phyloP scores from a whole-genome alignment of 129 eudicot species.

The Flaveria linearis region DNA sequence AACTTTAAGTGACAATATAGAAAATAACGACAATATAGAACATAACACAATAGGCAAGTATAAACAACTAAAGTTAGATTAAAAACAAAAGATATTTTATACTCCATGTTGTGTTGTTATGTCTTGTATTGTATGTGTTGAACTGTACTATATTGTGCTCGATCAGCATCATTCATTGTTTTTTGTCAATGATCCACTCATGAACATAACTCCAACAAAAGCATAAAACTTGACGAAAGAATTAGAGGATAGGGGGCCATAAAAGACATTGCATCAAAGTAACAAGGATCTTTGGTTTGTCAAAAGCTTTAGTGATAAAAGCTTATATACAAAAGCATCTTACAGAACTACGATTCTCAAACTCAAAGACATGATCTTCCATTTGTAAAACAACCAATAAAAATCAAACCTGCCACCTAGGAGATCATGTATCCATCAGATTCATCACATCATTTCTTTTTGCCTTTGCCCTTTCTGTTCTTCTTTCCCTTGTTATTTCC shows the following conservation, averaged over 20 bases:
- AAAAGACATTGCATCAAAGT: neutral
- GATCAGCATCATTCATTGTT: too few species aligned
- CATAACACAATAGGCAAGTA: too few species aligned
- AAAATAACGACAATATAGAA: too few species aligned
- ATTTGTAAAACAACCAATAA: neutral
- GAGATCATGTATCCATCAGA: neutral
- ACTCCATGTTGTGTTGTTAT: too few species aligned
- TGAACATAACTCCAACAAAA: too few species aligned
- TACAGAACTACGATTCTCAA: neutral
- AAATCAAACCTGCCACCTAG: neutral
- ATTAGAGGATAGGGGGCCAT: neutral
- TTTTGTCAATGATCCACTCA: too few species aligned
- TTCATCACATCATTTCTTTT: slow-evolving; percentile 4
- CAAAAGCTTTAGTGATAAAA: slow-evolving; percentile 4
- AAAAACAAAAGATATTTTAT: too few species aligned
- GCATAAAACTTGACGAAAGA: too few species aligned
- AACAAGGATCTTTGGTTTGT: neutral
- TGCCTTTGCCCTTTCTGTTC: slow-evolving; percentile 12
- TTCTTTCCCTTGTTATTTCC: slow-evolving; percentile 22
- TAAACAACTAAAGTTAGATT: too few species aligned
- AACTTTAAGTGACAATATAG: too few species aligned
- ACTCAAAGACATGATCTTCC: neutral
- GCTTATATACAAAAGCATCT: neutral
- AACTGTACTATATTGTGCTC: too few species aligned
- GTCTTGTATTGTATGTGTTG: too few species aligned